Evolutionary conservation across 371 early-diverging fungal species (phyloP), one percentile per base, ranked within the genome.

Genomic region (Rhizopus stolonifer): DNA sequence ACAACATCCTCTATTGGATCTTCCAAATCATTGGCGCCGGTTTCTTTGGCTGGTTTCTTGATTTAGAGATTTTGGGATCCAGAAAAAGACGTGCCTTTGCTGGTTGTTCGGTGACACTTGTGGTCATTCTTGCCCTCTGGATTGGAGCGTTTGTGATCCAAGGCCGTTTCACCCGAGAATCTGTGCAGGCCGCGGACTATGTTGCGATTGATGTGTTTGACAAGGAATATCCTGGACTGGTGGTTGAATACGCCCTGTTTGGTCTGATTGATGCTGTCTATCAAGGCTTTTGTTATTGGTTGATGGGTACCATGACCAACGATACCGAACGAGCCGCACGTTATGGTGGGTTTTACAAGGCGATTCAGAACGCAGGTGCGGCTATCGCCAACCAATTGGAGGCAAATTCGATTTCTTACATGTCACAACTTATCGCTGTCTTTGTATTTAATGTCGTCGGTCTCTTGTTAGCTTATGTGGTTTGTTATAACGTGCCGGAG

Each of bases 261-360:
- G 89, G 89, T 39, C 31, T 84, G 8, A 67, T 64, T 22, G 89
- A 89, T 72, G 77, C 88, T 34, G 73, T 86, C 58, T 83, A 80
- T 61, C 88, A 88, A 75, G 80, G 79, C 55, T 80, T 80, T 53
- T 74, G 76, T 32, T 85, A 87, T 79, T 89, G 89, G 88, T 58
- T 90, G 39, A 79, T 88, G 65, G 88, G 89, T 14, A 78, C 88
- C n/a, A 73, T 86, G 39, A 75, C 84, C 38, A 86, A 86, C 66
- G 85, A 89, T 56, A 75, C 80, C 55, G 73, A 74, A 65, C 61
- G 73, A 52, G 74, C 85, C 40, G 80, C 90, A 23, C 78, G 85
- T 48, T 89, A 82, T 61, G 83, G 83, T 51, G 91, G 90, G 4
- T 88, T 82, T 70, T 90, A 90, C 83, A 90, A 90, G 79, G 84